phyloP scores from a whole-genome alignment of 441 rosid genomes.

The Gossypium davidsonii region DNA sequence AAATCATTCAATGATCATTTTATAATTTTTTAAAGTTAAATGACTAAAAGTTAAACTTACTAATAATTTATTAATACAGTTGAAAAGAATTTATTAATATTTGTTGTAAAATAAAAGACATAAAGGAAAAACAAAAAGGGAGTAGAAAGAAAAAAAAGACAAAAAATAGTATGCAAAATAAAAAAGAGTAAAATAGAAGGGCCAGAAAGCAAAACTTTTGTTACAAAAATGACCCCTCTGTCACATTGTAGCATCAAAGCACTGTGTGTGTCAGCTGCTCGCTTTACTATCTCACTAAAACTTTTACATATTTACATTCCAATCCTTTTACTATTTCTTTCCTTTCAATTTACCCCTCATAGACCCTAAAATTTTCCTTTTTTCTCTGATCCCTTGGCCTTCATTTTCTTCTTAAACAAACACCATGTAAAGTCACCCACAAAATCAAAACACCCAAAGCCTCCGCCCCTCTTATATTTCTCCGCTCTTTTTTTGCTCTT shows the following conservation, averaged over 20 bases:
- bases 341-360: neutral
- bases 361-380: neutral
- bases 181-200: neutral
- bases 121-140: neutral
- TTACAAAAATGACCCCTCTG: neutral
- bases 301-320: neutral
- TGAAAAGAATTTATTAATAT: neutral
- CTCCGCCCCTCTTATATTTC: neutral
- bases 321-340: neutral
- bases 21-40: no score
- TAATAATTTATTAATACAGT: no score
- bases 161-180: neutral
- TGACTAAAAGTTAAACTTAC: no score
- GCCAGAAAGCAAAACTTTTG: neutral
- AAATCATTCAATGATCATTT: no score
- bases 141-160: neutral
- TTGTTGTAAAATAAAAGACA: neutral
- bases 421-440: conserved; percentile 1
- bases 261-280: conserved; percentile 3
- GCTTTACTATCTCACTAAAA: neutral
- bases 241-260: neutral
- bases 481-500: conserved; percentile 13
- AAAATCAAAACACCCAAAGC: neutral
- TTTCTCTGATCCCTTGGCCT: neutral
- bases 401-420: conserved; percentile 7